Evolutionary conservation across 176 grass and related monocot genomes (phyloP).

Genomic region (Hsuehochloa calcarea): DNA sequence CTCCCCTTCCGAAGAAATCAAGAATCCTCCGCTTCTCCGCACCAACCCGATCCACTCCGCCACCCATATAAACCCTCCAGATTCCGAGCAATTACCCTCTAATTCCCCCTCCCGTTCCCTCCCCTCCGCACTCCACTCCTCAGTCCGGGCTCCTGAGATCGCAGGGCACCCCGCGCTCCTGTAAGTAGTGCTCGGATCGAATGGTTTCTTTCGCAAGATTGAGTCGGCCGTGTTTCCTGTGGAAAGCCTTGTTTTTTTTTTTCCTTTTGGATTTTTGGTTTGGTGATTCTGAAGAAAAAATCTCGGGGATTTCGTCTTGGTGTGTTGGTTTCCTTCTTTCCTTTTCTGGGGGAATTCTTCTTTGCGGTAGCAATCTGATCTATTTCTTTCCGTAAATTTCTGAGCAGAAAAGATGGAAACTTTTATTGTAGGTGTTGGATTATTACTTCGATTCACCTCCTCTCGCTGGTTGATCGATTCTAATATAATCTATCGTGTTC

Average conservation of each 20-base stretch:
- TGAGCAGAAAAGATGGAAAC: background rate
- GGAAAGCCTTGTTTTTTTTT: conserved; percentile 3
- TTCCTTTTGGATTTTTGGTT: background rate
- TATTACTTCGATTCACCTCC: background rate
- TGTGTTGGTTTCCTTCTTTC: background rate
- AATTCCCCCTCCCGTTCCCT: background rate
- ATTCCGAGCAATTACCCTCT: background rate
- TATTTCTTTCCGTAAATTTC: background rate
- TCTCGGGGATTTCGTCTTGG: conserved; percentile 13
- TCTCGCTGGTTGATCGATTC: background rate
- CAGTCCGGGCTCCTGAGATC: background rate
- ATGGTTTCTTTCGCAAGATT: background rate
- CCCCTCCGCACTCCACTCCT: background rate
- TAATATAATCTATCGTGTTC: background rate
- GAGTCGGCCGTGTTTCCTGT: background rate
- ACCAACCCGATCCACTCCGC: conserved; percentile 5
- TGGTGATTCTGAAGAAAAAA: background rate
- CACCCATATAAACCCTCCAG: background rate
- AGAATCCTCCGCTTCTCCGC: background rate
- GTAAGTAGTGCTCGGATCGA: background rate
- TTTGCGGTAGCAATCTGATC: background rate
- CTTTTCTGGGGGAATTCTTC: background rate
- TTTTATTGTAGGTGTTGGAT: background rate
- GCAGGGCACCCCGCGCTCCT: background rate
- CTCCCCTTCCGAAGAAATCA: background rate